Evolutionary conservation across 768 basidiomycete genomes (phyloP).

Genomic region (Collybia sp.): DNA sequence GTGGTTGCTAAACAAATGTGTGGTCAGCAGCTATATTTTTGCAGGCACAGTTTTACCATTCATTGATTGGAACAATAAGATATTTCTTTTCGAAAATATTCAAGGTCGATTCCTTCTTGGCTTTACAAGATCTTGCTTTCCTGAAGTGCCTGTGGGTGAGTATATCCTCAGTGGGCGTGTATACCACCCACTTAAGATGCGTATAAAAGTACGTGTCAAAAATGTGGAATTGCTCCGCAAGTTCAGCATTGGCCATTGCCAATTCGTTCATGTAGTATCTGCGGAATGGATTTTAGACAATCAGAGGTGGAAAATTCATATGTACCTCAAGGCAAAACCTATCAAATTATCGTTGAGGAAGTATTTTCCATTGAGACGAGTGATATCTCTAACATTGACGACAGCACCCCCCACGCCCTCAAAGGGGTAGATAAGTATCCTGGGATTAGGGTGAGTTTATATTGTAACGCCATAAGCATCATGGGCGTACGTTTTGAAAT

Average conservation of each 20-base stretch:
- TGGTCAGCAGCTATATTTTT: background rate
- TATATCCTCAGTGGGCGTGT: background rate
- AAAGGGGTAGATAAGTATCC: conserved; percentile 78
- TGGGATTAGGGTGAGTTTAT: too few relatives aligned
- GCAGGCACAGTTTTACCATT: conserved; percentile 56
- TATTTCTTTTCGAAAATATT: conserved; percentile 90
- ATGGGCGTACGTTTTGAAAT: too few relatives aligned
- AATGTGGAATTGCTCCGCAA: conserved; percentile 76
- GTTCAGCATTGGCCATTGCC: conserved; percentile 45
- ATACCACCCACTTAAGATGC: conserved; percentile 65
- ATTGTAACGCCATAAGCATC: too few relatives aligned
- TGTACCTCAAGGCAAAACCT: conserved; percentile 94
- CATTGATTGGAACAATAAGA: conserved; percentile 94
- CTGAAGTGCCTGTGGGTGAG: too few relatives aligned
- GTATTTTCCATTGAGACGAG: conserved; percentile 70
- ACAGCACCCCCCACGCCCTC: conserved; percentile 67
- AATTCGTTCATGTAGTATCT: conserved; percentile 71
- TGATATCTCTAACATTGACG: conserved; percentile 74
- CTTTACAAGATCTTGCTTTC: too few relatives aligned
- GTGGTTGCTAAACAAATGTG: conserved; percentile 57
- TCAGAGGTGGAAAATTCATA: conserved; percentile 3
- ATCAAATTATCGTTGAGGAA: conserved; percentile 92
- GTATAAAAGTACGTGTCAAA: conserved; percentile 99
- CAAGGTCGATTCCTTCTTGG: too few relatives aligned
- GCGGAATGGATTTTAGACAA: conserved; percentile 3